Evolutionary conservation across 2,329 filamentous ascomycete species (phyloP).

Genomic region (Zalaria sp.): DNA sequence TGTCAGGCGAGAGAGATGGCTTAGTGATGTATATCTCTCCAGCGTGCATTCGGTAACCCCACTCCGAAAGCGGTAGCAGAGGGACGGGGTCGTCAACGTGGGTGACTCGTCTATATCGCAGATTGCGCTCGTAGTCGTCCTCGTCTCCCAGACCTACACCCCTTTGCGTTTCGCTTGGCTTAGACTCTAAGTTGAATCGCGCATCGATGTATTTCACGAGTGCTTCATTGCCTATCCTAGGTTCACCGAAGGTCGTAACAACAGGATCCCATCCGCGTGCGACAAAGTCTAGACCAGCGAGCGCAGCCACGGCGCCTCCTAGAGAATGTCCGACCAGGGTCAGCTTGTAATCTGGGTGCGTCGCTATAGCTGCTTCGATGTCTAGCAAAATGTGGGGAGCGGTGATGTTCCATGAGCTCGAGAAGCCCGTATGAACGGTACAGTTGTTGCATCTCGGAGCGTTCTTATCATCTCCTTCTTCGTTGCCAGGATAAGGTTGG

Average conservation of each 20-base stretch:
- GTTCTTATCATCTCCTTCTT: conserved; percentile 21
- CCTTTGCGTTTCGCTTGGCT: conserved; percentile 6
- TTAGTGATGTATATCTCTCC: conserved; percentile 82
- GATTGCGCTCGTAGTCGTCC: conserved; percentile 11
- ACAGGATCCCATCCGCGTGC: conserved; percentile 60
- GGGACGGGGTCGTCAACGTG: conserved; percentile 82
- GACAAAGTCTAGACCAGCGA: conserved; percentile 72
- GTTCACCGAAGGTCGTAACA: conserved; percentile 89
- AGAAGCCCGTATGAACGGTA: conserved; percentile 84
- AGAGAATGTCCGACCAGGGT: conserved; percentile 82
- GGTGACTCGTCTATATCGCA: conserved; percentile 61
- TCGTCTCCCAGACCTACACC: neutral
- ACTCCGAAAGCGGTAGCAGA: conserved; percentile 69
- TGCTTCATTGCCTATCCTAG: conserved; percentile 43
- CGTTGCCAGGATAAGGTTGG: conserved; percentile 59
- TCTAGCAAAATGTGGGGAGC: conserved; percentile 54
- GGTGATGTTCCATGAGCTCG: conserved; percentile 69
- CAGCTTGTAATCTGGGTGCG: conserved; percentile 58
- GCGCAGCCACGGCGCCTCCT: conserved; percentile 77
- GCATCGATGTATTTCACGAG: conserved; percentile 40
- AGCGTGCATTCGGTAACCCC: conserved; percentile 74
- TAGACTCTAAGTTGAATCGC: conserved; percentile 27
- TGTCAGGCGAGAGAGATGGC: conserved; percentile 49
- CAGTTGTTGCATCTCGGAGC: conserved; percentile 62
- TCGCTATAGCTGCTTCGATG: conserved; percentile 42